A percentile compares a stretch with the other conserved stretches of the same genome.
phyloP scores from a whole-genome alignment of 1,284 basidiomycete species.

The Apiotrichum siamense region DNA sequence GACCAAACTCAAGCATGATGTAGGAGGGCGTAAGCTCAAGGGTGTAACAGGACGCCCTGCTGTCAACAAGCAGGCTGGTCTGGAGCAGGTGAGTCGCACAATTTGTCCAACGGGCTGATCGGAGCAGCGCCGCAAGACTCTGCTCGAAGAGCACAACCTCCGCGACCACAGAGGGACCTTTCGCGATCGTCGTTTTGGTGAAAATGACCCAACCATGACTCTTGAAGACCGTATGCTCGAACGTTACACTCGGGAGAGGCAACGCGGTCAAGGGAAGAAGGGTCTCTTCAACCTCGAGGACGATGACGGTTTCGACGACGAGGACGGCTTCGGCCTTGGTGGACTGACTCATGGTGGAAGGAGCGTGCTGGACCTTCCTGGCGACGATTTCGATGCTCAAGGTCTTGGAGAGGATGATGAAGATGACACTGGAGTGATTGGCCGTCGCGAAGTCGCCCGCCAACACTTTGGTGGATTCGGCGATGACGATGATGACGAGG shows the following conservation, averaged over 20 bases:
- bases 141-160: constrained; percentile 73
- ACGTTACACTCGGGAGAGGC: constrained; percentile 83
- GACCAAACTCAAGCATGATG: constrained; percentile 82
- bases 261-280: constrained; percentile 60
- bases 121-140: constrained; percentile 72
- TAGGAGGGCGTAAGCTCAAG: constrained; percentile 77
- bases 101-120: not conserved
- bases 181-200: constrained; percentile 91
- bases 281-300: constrained; percentile 77
- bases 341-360: constrained; percentile 88
- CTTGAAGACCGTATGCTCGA: constrained; percentile 96
- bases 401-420: constrained; percentile 68
- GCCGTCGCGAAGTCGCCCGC: constrained; percentile 58
- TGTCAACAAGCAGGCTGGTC: constrained; percentile 76
- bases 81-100: constrained; percentile 66
- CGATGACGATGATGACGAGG: constrained; percentile 55
- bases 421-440: constrained; percentile 63
- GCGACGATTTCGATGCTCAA: constrained; percentile 77
- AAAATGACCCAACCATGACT: constrained; percentile 82
- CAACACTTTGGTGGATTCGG: constrained; percentile 83
- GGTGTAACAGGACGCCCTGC: constrained; percentile 78
- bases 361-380: constrained; percentile 59
- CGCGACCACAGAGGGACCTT: constrained; percentile 79
- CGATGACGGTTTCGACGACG: constrained; percentile 55
- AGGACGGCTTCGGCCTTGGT: constrained; percentile 38